phyloP scores from a whole-genome alignment of 225 moss, liverwort and hornwort species.

The Bryoerythrophyllum caledonicum region DNA sequence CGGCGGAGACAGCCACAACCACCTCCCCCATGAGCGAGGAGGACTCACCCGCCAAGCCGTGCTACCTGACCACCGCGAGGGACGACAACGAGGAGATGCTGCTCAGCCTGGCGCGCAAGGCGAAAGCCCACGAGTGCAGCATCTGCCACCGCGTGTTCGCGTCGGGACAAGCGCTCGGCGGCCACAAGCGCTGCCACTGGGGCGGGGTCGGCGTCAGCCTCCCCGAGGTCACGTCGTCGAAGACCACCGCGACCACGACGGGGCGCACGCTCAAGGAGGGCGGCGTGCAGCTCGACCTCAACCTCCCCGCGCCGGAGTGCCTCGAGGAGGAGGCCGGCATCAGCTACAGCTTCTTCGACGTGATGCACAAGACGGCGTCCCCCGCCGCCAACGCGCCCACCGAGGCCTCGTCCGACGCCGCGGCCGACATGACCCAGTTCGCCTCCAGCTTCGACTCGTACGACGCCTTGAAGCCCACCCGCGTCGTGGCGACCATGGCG shows the following conservation, averaged over 20 bases:
- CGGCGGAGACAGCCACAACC: no score
- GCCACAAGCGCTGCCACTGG: constrained; percentile 98
- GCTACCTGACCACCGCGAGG: constrained; percentile 54
- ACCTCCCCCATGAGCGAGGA: no score
- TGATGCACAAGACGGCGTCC: constrained; percentile 1
- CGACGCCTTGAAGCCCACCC: constrained; percentile 34
- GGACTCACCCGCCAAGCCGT: constrained; percentile 32
- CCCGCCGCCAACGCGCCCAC: no score
- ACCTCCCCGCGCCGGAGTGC: constrained; percentile 77
- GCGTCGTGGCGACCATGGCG: constrained; percentile 59
- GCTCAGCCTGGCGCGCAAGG: constrained; percentile 55
- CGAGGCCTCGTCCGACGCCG: no score
- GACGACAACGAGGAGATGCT: constrained; percentile 91
- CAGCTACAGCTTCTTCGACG: constrained; percentile 40
- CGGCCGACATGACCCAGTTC: no score
- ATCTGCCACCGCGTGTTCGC: constrained; percentile 79
- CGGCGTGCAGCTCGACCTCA: constrained; percentile 68
- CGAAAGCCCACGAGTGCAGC: constrained; percentile 78
- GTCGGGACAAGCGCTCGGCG: constrained; percentile 94
- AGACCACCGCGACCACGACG: constrained; percentile 1
- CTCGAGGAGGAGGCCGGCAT: constrained; percentile 44
- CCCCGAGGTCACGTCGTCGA: constrained; percentile 43
- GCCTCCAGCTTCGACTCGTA: constrained; percentile 34
- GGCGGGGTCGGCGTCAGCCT: constrained; percentile 41
- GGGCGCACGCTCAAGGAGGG: constrained; percentile 50